These are phyloP conservation scores for Salix suchowensis DNA, from an alignment of 345 rosid species.

Conservation along the genomic window DNA sequence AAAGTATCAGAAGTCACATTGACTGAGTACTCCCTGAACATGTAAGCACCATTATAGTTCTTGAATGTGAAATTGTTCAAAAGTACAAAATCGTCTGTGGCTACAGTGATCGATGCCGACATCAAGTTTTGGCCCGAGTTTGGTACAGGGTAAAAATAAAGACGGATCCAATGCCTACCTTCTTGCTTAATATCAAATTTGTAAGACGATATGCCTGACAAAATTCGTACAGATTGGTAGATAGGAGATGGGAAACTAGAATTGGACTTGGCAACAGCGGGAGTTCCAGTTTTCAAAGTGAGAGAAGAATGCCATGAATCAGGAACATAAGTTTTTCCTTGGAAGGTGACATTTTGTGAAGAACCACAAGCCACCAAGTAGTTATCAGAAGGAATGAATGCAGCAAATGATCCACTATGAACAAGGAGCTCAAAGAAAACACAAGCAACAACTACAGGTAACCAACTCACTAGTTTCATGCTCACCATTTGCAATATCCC, in stretches of 20 bases:
- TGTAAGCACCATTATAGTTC: conserved; percentile 46
- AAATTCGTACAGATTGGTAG: conserved; percentile 77
- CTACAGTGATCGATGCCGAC: conserved; percentile 58
- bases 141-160: conserved; percentile 69
- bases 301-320: conserved; percentile 60
- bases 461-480: conserved; percentile 41
- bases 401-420: conserved; percentile 34
- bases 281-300: conserved; percentile 46
- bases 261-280: conserved; percentile 43
- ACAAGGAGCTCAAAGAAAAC: conserved; percentile 39
- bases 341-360: conserved; percentile 55
- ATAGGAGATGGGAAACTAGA: conserved; percentile 49
- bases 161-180: conserved; percentile 98
- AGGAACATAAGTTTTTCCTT: conserved; percentile 74
- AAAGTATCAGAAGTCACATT: conserved; percentile 65
- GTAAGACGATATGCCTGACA: conserved; percentile 65
- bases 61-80: conserved; percentile 76
- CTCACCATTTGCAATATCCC: conserved; percentile 29
- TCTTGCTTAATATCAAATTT: conserved; percentile 52
- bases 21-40: conserved; percentile 90
- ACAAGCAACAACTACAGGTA: conserved; percentile 26
- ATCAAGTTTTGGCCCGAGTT: conserved; percentile 49
- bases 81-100: conserved; percentile 78
- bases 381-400: conserved; percentile 63
- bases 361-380: conserved; percentile 89